Evolutionary conservation across 306 rosid genomes (phyloP), one percentile per base, ranked within the genome.

Genomic region (Heteromeles arbutifolia): DNA sequence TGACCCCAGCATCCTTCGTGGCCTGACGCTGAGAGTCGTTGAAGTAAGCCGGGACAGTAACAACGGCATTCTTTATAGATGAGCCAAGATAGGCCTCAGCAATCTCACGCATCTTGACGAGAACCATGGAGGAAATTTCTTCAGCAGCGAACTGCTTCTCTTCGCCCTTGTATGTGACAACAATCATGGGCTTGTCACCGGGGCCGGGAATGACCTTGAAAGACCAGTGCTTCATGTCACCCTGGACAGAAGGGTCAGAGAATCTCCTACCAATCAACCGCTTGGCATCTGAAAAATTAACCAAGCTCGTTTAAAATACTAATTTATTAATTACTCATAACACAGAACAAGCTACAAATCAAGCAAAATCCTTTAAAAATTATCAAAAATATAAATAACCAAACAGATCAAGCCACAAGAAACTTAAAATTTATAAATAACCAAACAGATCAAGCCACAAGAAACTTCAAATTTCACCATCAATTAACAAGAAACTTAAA

Each of bases 21-120:
- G 96, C 96, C 65, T 90, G 96, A 15, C 93, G 88, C 80, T 90
- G 96, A 21, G 93, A 88, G 43, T 88, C 93, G 4, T 88, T 90
- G 21, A 90, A 90, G 85, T 92, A 92, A 2, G 98, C 98, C 0
- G 98, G 98, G 1, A 92, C 98, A 0, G 96, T 92, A 6, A 92
- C 96, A 8, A 92, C 96, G 0, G 94, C 98, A 18, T 92, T 92
- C 89, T 92, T 92, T 3, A 90, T 65, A 0, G 86, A 69, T 0
- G 75, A 41, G 0, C 96, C 96, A 13, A 93, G 93, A 70, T 77
- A 93, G 54, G 98, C 96, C 80, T 93, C 96, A 0, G 96, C 96
- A 45, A 93, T 87, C 86, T 93, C 98, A 19, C 98, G 79, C 98
- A 93, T 93, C 89, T 92, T 92, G 0, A 65, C 82, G 1, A 89